Conservation (phyloP, 345 rosid species). For the Brassica nigra region DNA sequence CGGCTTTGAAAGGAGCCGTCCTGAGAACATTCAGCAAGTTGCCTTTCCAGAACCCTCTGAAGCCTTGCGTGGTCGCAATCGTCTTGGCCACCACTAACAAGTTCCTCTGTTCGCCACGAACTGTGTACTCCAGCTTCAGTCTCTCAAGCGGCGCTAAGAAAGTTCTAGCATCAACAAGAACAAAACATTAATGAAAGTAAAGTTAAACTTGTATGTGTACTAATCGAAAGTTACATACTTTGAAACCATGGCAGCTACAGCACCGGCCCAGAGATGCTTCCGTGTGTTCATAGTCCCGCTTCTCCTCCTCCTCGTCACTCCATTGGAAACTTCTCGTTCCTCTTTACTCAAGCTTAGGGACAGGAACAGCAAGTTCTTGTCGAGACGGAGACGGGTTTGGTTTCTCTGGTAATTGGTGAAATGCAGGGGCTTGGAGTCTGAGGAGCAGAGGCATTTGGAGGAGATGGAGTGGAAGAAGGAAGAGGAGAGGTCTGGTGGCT, state of each 20-base stretch:
- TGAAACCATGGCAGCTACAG: constrained; percentile 86
- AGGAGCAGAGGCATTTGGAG: constrained; percentile 25
- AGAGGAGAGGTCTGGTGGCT: constrained; percentile 43
- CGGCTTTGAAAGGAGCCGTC: constrained; percentile 92
- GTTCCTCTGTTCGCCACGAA: constrained; percentile 73
- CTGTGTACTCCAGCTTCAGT: constrained; percentile 80
- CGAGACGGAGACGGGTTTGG: constrained; percentile 14
- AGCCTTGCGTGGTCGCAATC: constrained; percentile 66
- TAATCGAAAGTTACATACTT: constrained; percentile 47
- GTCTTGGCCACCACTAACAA: constrained; percentile 62
- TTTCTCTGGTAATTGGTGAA: constrained; percentile 25
- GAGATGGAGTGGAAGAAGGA: constrained; percentile 51
- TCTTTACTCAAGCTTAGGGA: constrained; percentile 60
- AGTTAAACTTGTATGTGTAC: background rate
- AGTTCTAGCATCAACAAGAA: constrained; percentile 51
- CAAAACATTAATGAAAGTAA: background rate
- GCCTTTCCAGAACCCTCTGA: constrained; percentile 94
- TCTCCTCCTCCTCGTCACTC: constrained; percentile 34
- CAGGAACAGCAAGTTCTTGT: constrained; percentile 36
- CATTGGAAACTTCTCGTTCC: constrained; percentile 11
- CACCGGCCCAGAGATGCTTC: constrained; percentile 90
- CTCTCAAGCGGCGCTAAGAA: constrained; percentile 91
- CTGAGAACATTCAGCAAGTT: constrained; percentile 88
- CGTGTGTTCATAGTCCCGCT: constrained; percentile 66
- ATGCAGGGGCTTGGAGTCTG: constrained; percentile 28